These are phyloP conservation scores for Hypoxylon perforatum DNA, from an alignment of 495 filamentous ascomycete species.

Conservation along the genomic window DNA sequence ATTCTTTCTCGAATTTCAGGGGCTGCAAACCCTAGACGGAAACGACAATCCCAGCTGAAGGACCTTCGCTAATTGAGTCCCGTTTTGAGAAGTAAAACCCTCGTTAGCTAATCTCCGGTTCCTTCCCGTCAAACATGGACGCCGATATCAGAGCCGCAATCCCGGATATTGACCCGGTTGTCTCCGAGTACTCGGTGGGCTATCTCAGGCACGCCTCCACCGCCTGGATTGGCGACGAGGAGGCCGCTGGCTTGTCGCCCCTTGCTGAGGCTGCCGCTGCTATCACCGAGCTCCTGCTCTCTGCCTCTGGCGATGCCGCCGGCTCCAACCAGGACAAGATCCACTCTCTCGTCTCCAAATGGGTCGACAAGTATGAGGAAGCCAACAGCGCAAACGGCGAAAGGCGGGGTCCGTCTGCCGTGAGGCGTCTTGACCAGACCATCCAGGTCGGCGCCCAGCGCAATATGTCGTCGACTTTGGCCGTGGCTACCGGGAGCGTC, in stretches of 20 bases:
- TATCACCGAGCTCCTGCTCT: constrained; percentile 86
- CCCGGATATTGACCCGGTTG: constrained; percentile 86
- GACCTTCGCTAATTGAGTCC: constrained; percentile 31
- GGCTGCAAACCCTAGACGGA: constrained; percentile 17
- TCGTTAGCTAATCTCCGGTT: constrained; percentile 28
- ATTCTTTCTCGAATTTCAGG: constrained; percentile 21
- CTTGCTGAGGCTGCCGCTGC: constrained; percentile 84
- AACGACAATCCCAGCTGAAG: constrained; percentile 7
- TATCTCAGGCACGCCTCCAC: constrained; percentile 94
- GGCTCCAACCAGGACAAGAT: constrained; percentile 79
- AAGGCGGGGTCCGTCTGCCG: constrained; percentile 72
- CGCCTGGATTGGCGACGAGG: constrained; percentile 79
- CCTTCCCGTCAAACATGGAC: constrained; percentile 72
- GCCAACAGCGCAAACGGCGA: constrained; percentile 71
- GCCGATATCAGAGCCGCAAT: constrained; percentile 87
- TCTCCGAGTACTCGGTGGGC: constrained; percentile 93
- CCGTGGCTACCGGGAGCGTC: constrained; percentile 82
- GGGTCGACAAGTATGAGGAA: constrained; percentile 82
- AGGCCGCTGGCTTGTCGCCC: constrained; percentile 73
- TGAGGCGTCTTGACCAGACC: constrained; percentile 90
- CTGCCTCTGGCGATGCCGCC: constrained; percentile 81
- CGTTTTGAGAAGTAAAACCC: constrained; percentile 23
- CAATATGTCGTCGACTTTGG: constrained; percentile 94
- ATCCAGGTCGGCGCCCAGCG: constrained; percentile 94
- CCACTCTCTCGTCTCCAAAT: constrained; percentile 86